Percentiles rank a stretch among this genome's conserved stretches.
phyloP scores from a whole-genome alignment of 2,329 filamentous ascomycete genomes.

The Ophiostoma sp. region DNA sequence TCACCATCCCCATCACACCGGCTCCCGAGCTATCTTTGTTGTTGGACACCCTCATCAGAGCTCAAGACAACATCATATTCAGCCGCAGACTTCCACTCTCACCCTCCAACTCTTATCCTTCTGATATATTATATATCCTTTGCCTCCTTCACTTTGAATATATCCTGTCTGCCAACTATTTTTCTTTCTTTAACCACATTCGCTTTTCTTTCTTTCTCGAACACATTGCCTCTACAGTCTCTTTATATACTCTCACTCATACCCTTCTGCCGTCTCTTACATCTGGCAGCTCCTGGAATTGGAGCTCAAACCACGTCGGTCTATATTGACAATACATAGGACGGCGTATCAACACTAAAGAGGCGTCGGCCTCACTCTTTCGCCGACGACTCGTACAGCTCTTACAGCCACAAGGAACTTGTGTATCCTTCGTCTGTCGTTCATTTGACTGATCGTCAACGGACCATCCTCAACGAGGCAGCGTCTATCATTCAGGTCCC shows the following conservation, averaged over 20 bases:
- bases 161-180: background rate
- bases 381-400: conserved; percentile 34
- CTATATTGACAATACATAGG: conserved; percentile 21
- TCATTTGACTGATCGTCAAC: conserved; percentile 32
- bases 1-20: conserved; percentile 14
- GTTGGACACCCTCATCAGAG: background rate
- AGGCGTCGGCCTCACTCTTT: conserved; percentile 47
- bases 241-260: background rate
- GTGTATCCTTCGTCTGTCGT: background rate
- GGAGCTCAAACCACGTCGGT: background rate
- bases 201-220: background rate
- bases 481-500: conserved; percentile 31
- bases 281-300: background rate
- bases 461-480: conserved; percentile 33
- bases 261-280: too few species aligned
- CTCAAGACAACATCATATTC: conserved; percentile 26
- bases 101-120: background rate
- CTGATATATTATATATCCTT: background rate
- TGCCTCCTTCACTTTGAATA: background rate
- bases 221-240: background rate
- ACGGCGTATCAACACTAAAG: conserved; percentile 41
- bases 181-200: background rate
- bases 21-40: conserved; percentile 17
- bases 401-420: background rate
- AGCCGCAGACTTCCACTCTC: background rate